Evolutionary conservation across 306 rosid genomes (phyloP), one percentile per base, ranked within the genome.

Genomic region (Quercus gilva): DNA sequence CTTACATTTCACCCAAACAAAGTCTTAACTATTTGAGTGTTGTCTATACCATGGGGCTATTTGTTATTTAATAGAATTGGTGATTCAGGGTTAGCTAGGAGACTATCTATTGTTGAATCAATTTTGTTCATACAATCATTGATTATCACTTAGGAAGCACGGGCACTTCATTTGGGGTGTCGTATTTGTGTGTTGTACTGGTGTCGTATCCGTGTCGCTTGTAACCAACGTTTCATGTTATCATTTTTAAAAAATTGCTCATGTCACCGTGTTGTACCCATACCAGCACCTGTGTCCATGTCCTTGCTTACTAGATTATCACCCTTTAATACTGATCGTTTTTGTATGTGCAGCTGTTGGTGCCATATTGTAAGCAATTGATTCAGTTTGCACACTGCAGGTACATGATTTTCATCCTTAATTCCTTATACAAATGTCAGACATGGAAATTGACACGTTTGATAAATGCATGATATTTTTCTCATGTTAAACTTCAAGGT

Each of bases 341-440:
- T 41, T 41, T 41, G 45, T 41, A 41, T 41, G 12, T 0, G 12
- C 12, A 41, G 45, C 2, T 8, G 12, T 41, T 52, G 97, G 96
- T 81, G 91, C 96, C 76, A 86, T 92, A 79, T 74, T 91, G 71
- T 92, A 92, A 20, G 96, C 97, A 73, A 91, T 92, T 49, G 97
- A 91, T 85, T 92, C 94, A 71, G 92, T 92, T 80, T 89, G 96
- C 79, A 89, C 97, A 76, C 64, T 92, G 76, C 94, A 91, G 94
- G 97, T 92, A 79, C 45, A 81, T 6, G 59, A 53, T 65, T 80
- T 69, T 51, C 19, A 59, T 75, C 55, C 35, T 41, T 67, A 69
- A 41, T 41, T 41, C 45, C 45, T 8, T 41, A 41, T 41, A 41
- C 45, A 41, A 41, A 41, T 41, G 3, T 41, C 60, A 63, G 65